phyloP scores from a whole-genome alignment of 441 rosid species.

The Pelargonium myrrhifolium region DNA sequence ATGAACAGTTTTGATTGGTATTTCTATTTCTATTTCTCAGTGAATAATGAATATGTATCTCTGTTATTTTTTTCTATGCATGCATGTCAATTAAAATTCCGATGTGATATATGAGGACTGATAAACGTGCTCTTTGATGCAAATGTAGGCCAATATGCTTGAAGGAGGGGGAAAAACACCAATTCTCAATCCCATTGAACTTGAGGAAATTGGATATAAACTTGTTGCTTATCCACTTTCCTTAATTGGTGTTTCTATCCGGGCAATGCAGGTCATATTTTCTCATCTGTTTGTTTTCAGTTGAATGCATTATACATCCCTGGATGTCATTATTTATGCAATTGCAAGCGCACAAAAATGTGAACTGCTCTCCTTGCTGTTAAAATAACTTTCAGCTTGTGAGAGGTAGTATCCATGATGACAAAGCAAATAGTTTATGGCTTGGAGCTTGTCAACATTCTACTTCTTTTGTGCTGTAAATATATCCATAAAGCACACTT shows the following conservation, averaged over 20 bases:
- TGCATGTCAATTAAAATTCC: too few species aligned
- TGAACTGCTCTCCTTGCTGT: not conserved
- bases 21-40: too few species aligned
- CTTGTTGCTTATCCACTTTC: constrained; percentile 78
- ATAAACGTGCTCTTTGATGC: constrained; percentile 16
- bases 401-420: not conserved
- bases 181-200: constrained; percentile 63
- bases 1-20: too few species aligned
- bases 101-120: constrained; percentile 8
- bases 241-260: constrained; percentile 78
- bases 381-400: not conserved
- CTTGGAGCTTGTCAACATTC: not conserved
- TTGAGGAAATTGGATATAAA: constrained; percentile 77
- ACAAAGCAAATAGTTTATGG: not conserved
- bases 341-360: not conserved
- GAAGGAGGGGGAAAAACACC: constrained; percentile 92
- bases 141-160: constrained; percentile 70
- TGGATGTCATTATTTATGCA: not conserved
- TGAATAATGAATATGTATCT: too few species aligned
- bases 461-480: not conserved
- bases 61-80: too few species aligned
- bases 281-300: not conserved
- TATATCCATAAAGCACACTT: not conserved
- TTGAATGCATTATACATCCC: not conserved
- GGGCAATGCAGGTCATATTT: constrained; percentile 72